Conservation (phyloP, 2,329 filamentous ascomycete genomes). For the Fusarium succisae region DNA sequence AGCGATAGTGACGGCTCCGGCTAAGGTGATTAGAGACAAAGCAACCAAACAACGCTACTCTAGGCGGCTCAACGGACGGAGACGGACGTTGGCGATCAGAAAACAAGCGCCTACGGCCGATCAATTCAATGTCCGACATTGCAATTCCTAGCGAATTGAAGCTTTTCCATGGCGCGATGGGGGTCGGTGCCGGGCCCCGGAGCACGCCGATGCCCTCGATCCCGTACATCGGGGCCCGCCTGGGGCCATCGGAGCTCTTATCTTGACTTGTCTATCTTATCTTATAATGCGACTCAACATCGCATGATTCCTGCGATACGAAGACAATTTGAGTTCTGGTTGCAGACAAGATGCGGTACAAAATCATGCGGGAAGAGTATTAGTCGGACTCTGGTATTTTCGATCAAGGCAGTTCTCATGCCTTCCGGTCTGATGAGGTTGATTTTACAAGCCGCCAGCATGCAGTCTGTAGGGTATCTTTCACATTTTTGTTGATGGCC, state of each 20-base stretch:
- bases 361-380: not conserved
- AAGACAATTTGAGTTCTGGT: not conserved
- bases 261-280: slow-evolving; percentile 28
- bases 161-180: slow-evolving; percentile 35
- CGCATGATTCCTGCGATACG: slow-evolving; percentile 26
- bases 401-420: not conserved
- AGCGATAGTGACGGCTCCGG: slow-evolving; percentile 16
- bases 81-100: slow-evolving; percentile 41
- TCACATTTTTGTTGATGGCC: not conserved
- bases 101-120: slow-evolving; percentile 37
- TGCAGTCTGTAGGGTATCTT: not conserved
- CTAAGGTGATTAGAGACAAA: not conserved
- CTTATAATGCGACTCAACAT: slow-evolving; percentile 20
- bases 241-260: slow-evolving; percentile 22
- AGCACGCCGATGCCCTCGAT: slow-evolving; percentile 42
- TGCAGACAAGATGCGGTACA: not conserved
- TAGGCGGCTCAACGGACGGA: slow-evolving; percentile 29
- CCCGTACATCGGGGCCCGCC: slow-evolving; percentile 34
- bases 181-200: slow-evolving; percentile 39
- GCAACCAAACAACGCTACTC: slow-evolving; percentile 2
- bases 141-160: slow-evolving; percentile 32
- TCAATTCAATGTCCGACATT: not conserved
- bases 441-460: not conserved
- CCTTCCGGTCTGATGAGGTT: not conserved
- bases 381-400: not conserved